A percentile compares a stretch with the other conserved stretches of the same genome.
phyloP scores from a whole-genome alignment of 23 red algal genomes.

The Rhodosorus marinus region DNA sequence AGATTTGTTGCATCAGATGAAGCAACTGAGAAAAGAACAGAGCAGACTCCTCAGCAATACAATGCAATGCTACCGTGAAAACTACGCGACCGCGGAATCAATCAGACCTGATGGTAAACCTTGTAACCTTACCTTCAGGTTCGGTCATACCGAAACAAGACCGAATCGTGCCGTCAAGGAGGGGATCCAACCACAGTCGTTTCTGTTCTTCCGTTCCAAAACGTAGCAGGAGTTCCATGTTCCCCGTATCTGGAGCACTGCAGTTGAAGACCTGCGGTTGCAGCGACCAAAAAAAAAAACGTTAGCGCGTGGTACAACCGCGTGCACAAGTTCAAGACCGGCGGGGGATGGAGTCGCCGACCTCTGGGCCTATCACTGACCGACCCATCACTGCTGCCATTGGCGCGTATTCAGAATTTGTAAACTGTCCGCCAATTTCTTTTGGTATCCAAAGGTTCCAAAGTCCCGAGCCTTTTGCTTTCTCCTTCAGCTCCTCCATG shows the following conservation, averaged over 20 bases:
- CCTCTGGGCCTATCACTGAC: conserved; percentile 3
- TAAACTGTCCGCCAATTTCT: conserved; percentile 35
- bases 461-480: conserved; percentile 25
- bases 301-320: too few species aligned
- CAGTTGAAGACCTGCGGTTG: conserved; percentile 75
- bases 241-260: conserved; percentile 83
- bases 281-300: too few species aligned
- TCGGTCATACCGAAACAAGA: conserved; percentile 94
- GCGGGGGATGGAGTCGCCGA: too few species aligned
- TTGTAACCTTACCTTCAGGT: too few species aligned
- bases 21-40: too few species aligned
- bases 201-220: conserved; percentile 49
- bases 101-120: too few species aligned
- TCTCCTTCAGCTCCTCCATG: conserved; percentile 23
- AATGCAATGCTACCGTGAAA: too few species aligned
- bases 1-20: conserved; percentile 79
- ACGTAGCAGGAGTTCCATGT: conserved; percentile 64
- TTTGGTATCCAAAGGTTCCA: conserved; percentile 81
- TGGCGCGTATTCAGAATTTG: conserved; percentile 38
- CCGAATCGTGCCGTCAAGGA: conserved; percentile 58
- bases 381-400: conserved; percentile 35
- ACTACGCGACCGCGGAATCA: too few species aligned
- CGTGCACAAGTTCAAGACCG: too few species aligned
- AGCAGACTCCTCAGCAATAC: too few species aligned
- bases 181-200: conserved; percentile 29